These are phyloP conservation scores for Laburnicola sp. DNA, from an alignment of 2,329 filamentous ascomycete species.

Conservation along the genomic window DNA sequence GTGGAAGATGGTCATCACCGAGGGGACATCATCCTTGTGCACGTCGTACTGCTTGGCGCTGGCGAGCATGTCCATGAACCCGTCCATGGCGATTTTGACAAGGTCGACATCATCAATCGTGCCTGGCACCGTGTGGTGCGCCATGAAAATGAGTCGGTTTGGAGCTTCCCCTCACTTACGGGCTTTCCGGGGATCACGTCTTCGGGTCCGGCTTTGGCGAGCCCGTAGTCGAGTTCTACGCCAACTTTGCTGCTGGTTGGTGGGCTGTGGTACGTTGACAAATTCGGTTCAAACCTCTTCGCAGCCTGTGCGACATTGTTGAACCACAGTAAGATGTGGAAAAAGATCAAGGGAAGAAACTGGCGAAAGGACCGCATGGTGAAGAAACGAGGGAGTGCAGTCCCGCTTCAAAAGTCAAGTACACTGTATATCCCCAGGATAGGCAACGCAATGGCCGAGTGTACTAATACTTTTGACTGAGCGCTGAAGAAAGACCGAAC, in stretches of 20 bases:
- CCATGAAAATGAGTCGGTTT: slow-evolving; percentile 3
- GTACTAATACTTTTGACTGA: too few relatives aligned
- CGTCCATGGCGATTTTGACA: slow-evolving; percentile 3
- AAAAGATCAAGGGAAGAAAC: not conserved
- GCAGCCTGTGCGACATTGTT: not conserved
- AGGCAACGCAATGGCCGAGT: not conserved
- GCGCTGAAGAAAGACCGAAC: not conserved
- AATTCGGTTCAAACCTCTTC: not conserved
- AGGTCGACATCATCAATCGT: not conserved
- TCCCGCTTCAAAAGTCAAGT: not conserved
- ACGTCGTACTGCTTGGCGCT: not conserved
- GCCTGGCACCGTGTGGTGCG: not conserved
- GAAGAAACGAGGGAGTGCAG: not conserved
- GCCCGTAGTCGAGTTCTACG: not conserved
- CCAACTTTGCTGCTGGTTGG: not conserved
- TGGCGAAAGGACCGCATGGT: not conserved
- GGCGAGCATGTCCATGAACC: not conserved
- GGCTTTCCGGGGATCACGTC: not conserved
- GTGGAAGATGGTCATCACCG: slow-evolving; percentile 2
- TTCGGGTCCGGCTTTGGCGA: not conserved
- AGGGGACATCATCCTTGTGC: not conserved
- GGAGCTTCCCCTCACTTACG: not conserved
- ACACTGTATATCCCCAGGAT: slow-evolving; percentile 2
- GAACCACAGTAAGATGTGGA: slow-evolving; percentile 5
- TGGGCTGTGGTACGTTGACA: not conserved